These are phyloP conservation scores for Sonneratia alba DNA, from an alignment of 345 rosid species.

Conservation along the genomic window DNA sequence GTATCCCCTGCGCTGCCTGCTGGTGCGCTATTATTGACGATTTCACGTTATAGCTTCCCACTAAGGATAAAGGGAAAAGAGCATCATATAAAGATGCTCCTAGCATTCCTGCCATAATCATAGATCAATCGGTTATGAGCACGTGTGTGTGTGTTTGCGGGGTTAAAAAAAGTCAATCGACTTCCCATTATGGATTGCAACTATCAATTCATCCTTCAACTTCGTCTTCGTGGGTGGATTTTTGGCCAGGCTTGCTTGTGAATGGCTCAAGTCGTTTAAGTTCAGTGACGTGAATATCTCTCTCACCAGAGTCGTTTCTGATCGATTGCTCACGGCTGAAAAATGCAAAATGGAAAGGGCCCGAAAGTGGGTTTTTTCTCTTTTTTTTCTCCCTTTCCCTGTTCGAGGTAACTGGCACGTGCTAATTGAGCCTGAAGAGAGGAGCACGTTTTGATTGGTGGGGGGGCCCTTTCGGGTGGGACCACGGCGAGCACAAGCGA, in stretches of 20 bases:
- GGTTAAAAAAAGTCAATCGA: not conserved
- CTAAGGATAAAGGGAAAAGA: not conserved
- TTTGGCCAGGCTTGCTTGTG: no score
- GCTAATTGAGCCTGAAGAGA: no score
- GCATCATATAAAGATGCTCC: not conserved
- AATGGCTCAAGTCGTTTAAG: no score
- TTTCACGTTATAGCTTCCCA: slow-evolving; percentile 16
- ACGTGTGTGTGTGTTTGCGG: not conserved
- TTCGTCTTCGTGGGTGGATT: no score
- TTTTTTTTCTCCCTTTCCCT: not conserved
- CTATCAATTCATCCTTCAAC: not conserved
- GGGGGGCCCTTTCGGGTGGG: no score
- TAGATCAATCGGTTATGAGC: not conserved
- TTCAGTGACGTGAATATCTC: no score
- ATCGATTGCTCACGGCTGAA: no score
- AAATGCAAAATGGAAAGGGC: no score
- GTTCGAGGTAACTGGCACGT: not conserved
- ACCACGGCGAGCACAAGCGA: no score
- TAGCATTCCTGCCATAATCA: not conserved
- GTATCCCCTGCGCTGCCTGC: not conserved
- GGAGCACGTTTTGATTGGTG: no score
- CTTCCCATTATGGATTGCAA: not conserved
- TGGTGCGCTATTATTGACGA: slow-evolving; percentile 10
- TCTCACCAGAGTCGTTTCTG: no score
- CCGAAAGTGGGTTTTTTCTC: not conserved